A percentile compares a stretch with the other conserved stretches of the same genome.
Evolutionary conservation across 2,329 filamentous ascomycete genomes (phyloP).

Genomic region (Endoconidiophora laricicola): DNA sequence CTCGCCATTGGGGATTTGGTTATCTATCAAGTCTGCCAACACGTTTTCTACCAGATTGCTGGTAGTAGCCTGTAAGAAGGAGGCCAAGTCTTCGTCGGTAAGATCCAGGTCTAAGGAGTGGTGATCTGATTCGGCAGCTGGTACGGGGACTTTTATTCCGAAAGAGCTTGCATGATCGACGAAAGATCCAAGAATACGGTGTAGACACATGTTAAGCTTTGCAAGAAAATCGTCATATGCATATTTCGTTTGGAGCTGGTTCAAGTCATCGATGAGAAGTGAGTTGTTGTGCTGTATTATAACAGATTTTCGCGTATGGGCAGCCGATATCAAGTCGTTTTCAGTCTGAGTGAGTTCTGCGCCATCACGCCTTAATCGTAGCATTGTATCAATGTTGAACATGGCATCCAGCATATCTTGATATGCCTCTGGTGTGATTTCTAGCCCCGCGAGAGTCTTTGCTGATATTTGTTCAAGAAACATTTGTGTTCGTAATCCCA

Average conservation of each 20-base stretch:
- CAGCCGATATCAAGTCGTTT: constrained; percentile 10
- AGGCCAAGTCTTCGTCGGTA: constrained; percentile 25
- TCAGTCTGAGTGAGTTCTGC: constrained; percentile 9
- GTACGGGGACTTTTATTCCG: constrained; percentile 22
- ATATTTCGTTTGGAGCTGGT: constrained; percentile 14
- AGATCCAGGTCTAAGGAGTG: constrained; percentile 10
- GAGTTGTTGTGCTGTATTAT: constrained; percentile 7
- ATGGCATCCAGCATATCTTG: constrained; percentile 10
- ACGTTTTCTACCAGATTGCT: constrained; percentile 26
- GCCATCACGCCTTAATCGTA: constrained; percentile 7
- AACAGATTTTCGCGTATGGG: constrained; percentile 6
- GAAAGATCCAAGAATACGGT: constrained; percentile 20
- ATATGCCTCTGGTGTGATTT: constrained; percentile 3
- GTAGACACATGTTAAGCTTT: constrained; percentile 20
- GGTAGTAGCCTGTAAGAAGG: constrained; percentile 27
- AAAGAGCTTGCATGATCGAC: constrained; percentile 22
- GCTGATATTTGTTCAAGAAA: constrained; percentile 7
- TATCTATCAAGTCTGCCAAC: constrained; percentile 20
- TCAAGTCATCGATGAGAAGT: too few relatives aligned
- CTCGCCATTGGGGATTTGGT: constrained; percentile 2
- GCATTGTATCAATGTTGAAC: constrained; percentile 9
- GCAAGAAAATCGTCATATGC: constrained; percentile 22
- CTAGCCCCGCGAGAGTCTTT: constrained; percentile 4
- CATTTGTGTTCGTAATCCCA: constrained; percentile 12
- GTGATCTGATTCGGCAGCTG: constrained; percentile 19